Conservation (phyloP, 768 basidiomycete species). For the Boletus eberwhitei region DNA sequence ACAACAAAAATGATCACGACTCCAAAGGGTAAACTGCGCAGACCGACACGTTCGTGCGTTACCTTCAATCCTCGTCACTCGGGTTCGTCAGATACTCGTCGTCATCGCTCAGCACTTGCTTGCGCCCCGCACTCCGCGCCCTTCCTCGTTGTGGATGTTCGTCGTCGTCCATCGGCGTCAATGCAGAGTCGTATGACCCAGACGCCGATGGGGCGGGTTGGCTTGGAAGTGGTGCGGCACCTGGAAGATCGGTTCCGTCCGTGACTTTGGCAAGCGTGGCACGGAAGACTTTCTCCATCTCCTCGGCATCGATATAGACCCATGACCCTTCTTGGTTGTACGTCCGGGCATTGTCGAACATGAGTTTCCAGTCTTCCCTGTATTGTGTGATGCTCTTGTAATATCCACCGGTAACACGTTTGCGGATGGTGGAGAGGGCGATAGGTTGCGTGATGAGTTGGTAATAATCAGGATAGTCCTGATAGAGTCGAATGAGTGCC, state of each 20-base stretch:
- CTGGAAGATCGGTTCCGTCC: conserved; percentile 69
- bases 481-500: conserved; percentile 9
- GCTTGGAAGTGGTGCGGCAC: conserved; percentile 47
- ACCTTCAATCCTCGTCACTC: conserved; percentile 62
- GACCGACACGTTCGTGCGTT: conserved; percentile 11
- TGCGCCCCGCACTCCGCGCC: conserved; percentile 59
- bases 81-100: conserved; percentile 63
- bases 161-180: conserved; percentile 83
- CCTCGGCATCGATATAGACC: conserved; percentile 92
- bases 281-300: conserved; percentile 89
- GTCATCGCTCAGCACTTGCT: conserved; percentile 69
- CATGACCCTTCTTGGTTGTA: conserved; percentile 95
- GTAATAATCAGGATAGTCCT: conserved; percentile 95
- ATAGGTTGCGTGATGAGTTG: conserved; percentile 85
- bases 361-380: conserved; percentile 78
- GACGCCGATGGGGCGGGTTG: conserved; percentile 35
- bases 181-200: conserved; percentile 57
- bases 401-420: conserved; percentile 58
- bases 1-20: not conserved
- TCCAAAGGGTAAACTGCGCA: not conserved
- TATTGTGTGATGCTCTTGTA: conserved; percentile 76
- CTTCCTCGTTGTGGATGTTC: conserved; percentile 57
- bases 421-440: conserved; percentile 81
- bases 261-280: conserved; percentile 63
- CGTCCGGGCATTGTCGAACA: conserved; percentile 91